Conservation (phyloP, 495 filamentous ascomycete species). For the Friedmanniomyces simplex region DNA sequence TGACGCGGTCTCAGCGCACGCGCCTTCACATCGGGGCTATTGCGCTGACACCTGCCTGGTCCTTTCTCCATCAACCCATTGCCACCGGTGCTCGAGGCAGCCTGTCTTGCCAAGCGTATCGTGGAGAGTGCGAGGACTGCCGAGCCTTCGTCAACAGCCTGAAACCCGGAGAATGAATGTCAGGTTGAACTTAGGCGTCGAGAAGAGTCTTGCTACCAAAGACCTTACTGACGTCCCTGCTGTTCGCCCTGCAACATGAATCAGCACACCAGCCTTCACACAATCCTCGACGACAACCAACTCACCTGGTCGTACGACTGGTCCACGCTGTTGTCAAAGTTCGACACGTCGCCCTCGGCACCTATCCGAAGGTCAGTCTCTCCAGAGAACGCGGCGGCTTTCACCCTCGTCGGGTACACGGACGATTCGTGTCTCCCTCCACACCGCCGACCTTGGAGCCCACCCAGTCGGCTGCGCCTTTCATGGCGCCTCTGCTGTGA, state of each 20-base stretch:
- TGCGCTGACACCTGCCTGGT: too few species aligned
- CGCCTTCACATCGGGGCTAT: too few species aligned
- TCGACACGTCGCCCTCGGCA: slow-evolving; percentile 12
- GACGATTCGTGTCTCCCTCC: slow-evolving; percentile 10
- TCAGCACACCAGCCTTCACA: not conserved
- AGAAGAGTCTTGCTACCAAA: too few species aligned
- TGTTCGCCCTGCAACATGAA: not conserved
- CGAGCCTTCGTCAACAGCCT: too few species aligned
- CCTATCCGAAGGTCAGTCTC: not conserved
- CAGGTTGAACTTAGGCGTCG: too few species aligned
- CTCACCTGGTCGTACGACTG: slow-evolving; percentile 11
- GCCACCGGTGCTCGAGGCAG: too few species aligned
- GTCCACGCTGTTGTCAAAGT: slow-evolving; percentile 14
- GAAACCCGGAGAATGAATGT: too few species aligned
- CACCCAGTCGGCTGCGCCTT: slow-evolving; percentile 9
- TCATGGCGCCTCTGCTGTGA: not conserved
- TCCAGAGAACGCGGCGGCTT: too few species aligned
- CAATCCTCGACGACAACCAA: not conserved
- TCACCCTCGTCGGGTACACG: not conserved
- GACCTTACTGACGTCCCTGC: not conserved
- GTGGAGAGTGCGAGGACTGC: too few species aligned
- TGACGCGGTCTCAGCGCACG: too few species aligned
- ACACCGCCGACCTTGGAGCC: slow-evolving; percentile 12
- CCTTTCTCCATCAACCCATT: too few species aligned
- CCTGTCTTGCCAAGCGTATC: too few species aligned